These are phyloP conservation scores for Trifolium pratense DNA, from an alignment of 306 rosid species.

Conservation along the genomic window DNA sequence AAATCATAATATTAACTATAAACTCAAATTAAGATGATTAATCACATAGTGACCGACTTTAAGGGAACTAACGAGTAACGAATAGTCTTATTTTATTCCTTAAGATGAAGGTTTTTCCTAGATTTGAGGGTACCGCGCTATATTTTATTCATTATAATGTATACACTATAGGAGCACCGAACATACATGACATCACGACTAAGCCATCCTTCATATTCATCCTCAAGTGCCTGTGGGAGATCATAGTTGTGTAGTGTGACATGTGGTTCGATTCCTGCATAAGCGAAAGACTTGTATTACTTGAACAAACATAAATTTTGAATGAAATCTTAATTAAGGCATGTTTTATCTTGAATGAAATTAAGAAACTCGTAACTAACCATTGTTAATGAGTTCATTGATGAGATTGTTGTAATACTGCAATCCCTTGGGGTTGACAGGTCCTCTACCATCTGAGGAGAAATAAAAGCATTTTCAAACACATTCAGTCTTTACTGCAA, in stretches of 20 bases:
- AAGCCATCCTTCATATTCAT: slow-evolving; percentile 87
- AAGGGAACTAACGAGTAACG: too few relatives aligned
- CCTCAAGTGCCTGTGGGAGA: slow-evolving; percentile 80
- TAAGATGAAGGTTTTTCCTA: too few relatives aligned
- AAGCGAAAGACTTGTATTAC: neutral
- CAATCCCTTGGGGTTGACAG: slow-evolving; percentile 70
- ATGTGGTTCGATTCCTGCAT: slow-evolving; percentile 78
- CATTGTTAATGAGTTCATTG: slow-evolving; percentile 58
- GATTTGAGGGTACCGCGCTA: too few relatives aligned
- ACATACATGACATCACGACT: slow-evolving; percentile 61
- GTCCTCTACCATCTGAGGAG: slow-evolving; percentile 69
- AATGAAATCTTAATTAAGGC: neutral
- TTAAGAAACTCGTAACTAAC: slow-evolving; percentile 38
- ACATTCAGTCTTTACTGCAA: neutral
- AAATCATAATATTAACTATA: too few relatives aligned
- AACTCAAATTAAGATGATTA: too few relatives aligned
- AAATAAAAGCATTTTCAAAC: slow-evolving; percentile 3
- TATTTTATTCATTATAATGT: neutral
- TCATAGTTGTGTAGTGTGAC: slow-evolving; percentile 61
- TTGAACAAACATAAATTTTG: neutral
- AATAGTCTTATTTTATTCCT: too few relatives aligned
- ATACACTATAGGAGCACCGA: neutral
- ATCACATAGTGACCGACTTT: too few relatives aligned
- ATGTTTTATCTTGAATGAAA: neutral
- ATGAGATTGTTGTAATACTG: slow-evolving; percentile 80